Conservation (phyloP, 768 basidiomycete genomes). For the Lentinula guzmanii region DNA sequence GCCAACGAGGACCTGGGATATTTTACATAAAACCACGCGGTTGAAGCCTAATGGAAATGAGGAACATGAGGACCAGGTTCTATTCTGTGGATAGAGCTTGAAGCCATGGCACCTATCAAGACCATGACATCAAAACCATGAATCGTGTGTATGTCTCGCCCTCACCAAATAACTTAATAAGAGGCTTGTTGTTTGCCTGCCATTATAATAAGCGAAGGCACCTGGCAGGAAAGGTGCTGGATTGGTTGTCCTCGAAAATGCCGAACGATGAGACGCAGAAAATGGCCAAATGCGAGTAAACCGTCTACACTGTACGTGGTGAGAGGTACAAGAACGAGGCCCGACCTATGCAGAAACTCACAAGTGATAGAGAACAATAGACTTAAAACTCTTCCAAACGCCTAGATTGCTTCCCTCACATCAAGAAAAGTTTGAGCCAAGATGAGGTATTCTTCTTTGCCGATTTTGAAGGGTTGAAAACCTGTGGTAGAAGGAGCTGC, state of each 20-base stretch:
- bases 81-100: too few relatives aligned
- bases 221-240: slow-evolving; percentile 65
- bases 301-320: slow-evolving; percentile 72
- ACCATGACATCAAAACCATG: slow-evolving; percentile 51
- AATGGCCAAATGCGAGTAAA: slow-evolving; percentile 42
- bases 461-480: background rate
- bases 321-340: slow-evolving; percentile 63
- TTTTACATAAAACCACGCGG: background rate
- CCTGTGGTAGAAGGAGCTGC: background rate
- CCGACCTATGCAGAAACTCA: slow-evolving; percentile 41
- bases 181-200: slow-evolving; percentile 50
- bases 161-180: slow-evolving; percentile 72
- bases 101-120: slow-evolving; percentile 62
- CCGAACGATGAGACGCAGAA: slow-evolving; percentile 10
- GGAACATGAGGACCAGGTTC: slow-evolving; percentile 64
- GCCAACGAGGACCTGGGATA: background rate
- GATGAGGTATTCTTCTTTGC: background rate
- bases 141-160: background rate
- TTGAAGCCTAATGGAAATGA: slow-evolving; percentile 20
- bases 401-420: slow-evolving; percentile 40
- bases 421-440: slow-evolving; percentile 5
- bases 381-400: slow-evolving; percentile 34
- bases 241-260: slow-evolving; percentile 43
- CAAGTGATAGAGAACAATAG: slow-evolving; percentile 20
- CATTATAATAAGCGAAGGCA: slow-evolving; percentile 59